Evolutionary conservation across 2,329 filamentous ascomycete genomes (phyloP), one percentile per base, ranked within the genome.

Genomic region (Cercospora nicotianae): DNA sequence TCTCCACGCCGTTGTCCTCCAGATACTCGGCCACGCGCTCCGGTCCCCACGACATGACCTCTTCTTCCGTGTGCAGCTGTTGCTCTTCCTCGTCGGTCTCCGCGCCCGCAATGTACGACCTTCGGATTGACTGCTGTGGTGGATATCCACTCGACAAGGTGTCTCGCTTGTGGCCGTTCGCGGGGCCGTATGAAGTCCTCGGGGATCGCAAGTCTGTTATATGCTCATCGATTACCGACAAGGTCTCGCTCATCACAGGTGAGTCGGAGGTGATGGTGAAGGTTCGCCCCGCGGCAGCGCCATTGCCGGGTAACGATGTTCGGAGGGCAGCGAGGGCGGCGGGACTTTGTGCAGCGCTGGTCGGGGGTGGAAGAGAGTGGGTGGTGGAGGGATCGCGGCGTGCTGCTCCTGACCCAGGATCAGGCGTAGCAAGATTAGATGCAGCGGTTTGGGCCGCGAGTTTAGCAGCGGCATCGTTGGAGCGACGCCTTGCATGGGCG

Each of bases 181-280:
- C 48, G 72, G 87, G 86, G 20, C 78, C 81, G 73, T 66, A 85
- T 70, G 75, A 59, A 16, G 64, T 58, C 16, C 72, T 69, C 69
- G 87, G 85, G 26, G 86, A 84, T 77, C 84, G 86, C 81, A 98
- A 87, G 78, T 97, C 91, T 51, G 93, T 97, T 74, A 98, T 97
- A 77, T 97, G 94, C 80, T 98, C 94, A 78, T 98, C 91, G 75
- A 98, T 98, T 67, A 98, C 94, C 76, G 93, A 97, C 62, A 98
- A 82, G 0, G 94, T 97, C 79, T 98, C 94, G 77, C 94, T 93
- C 83, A 98, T 91, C 60, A 97, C 94, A 10, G 92, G 91, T n/a
- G 76, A 78, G 68, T 75, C 75, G 10, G 69, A 71, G 33, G 70
- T 72, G 65, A 76, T 72, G 64, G 68, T 68, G 60, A 69, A 69